A percentile compares a stretch with the other conserved stretches of the same genome.
Conservation (phyloP, 1,139 yeast species). For the Suhomyces terraborum region DNA sequence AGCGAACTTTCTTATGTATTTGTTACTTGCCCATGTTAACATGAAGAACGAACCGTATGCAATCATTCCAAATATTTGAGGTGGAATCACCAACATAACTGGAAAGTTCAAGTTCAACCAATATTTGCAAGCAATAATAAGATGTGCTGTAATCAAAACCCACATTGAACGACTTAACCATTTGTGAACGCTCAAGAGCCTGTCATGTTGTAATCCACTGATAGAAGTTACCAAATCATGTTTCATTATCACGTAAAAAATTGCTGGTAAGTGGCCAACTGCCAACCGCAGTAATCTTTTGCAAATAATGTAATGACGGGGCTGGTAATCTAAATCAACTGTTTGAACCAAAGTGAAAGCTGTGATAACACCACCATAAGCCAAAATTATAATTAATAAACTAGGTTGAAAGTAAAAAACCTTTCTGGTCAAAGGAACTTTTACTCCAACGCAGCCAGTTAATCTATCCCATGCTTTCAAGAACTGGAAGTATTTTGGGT, state of each 20-base stretch:
- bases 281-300: conserved; percentile 48
- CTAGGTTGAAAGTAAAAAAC: conserved; percentile 44
- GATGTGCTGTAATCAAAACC: conserved; percentile 40
- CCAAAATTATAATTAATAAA: conserved; percentile 29
- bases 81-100: conserved; percentile 49
- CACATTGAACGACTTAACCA: conserved; percentile 50
- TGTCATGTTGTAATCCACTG: conserved; percentile 47
- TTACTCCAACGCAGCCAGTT: conserved; percentile 29
- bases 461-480: conserved; percentile 31
- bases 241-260: conserved; percentile 40
- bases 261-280: conserved; percentile 43
- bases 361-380: conserved; percentile 33
- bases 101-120: conserved; percentile 44
- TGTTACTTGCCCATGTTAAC: conserved; percentile 41
- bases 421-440: conserved; percentile 21
- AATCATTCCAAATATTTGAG: conserved; percentile 53
- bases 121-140: conserved; percentile 35
- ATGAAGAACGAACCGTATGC: conserved; percentile 42
- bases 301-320: conserved; percentile 40
- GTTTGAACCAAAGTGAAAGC: conserved; percentile 33
- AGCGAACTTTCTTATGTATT: conserved; percentile 40
- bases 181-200: conserved; percentile 41
- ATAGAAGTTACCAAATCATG: conserved; percentile 43
- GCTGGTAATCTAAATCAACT: conserved; percentile 42
- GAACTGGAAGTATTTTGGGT: conserved; percentile 26